Evolutionary conservation across 2,329 filamentous ascomycete species (phyloP).

Genomic region (Coniella lustricola): DNA sequence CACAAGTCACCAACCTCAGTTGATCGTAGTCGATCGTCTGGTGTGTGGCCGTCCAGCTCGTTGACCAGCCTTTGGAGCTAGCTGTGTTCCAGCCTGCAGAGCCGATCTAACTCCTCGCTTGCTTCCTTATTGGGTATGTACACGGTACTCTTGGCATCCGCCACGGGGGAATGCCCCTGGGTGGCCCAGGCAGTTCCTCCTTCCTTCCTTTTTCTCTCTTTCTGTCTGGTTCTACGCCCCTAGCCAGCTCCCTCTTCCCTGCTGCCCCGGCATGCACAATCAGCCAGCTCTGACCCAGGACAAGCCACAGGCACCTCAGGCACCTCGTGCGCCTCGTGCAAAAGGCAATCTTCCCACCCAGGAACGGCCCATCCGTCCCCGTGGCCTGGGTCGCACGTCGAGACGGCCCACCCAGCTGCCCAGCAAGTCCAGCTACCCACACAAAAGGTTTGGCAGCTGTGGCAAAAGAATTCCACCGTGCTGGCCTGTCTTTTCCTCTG

Average conservation of each 20-base stretch:
- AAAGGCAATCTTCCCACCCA: too few relatives aligned
- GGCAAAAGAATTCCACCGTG: background rate
- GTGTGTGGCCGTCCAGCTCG: slow-evolving; percentile 2
- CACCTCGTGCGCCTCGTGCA: too few relatives aligned
- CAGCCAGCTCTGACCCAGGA: background rate
- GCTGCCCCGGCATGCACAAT: too few relatives aligned
- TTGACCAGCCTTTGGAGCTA: slow-evolving; percentile 1
- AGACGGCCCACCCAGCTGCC: slow-evolving; percentile 10
- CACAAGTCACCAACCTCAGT: slow-evolving; percentile 5
- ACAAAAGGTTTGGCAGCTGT: background rate
- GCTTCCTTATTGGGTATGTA: background rate
- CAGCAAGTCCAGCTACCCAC: slow-evolving; percentile 1
- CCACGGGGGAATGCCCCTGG: background rate
- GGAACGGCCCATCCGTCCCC: slow-evolving; percentile 1
- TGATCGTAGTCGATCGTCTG: slow-evolving; percentile 1
- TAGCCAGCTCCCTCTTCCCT: too few relatives aligned
- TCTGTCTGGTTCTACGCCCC: too few relatives aligned
- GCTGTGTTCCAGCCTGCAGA: slow-evolving; percentile 7
- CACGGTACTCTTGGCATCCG: background rate
- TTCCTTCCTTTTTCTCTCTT: too few relatives aligned
- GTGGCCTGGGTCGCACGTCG: slow-evolving; percentile 1
- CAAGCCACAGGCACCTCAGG: too few relatives aligned
- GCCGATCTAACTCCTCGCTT: background rate
- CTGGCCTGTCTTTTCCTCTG: background rate
- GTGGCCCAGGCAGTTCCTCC: too few relatives aligned